Evolutionary conservation across 345 rosid species (phyloP), one percentile per base, ranked within the genome.

Genomic region (Brassica juncea): DNA sequence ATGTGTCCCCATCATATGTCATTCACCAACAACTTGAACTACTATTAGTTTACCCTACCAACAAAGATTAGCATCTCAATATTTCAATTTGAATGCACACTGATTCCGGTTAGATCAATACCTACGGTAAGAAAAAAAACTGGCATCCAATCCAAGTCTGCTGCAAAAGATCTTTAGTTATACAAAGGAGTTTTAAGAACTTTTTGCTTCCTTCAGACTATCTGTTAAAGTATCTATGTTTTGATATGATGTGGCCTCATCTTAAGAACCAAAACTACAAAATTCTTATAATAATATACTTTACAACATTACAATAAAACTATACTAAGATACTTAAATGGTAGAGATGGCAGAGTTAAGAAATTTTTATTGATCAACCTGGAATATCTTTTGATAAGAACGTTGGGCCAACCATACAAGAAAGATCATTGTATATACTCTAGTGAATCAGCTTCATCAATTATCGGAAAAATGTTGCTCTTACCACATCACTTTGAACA

Each of bases 381-480:
- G 3, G 39, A 31, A 52, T 16, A 9, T 31, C 3, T 21, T 21
- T 35, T 57, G 8, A 25, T 57, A 65, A 65, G 27, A 66, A 66
- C 52, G n/a, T 65, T 37, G 44, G 49, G 32, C 77, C 39, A 78
- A 72, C 34, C 60, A 71, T 6, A 32, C 34, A 35, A 12, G 44
- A 68, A 70, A 32, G 19, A n/a, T 5, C 21, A 27, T 25, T 42
- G 28, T 4, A 65, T 30, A 15, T 8, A 49, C 64, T 5, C n/a
- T 11, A 59, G 27, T 25, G 15, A n/a, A 67, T 72, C 60, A 79
- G 64, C 64, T 59, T 73, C 32, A 9, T 66, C 15, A 72, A 23
- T 66, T 34, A 60, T 27, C 0, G 15, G 61, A 35, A 80, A 54
- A 68, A 16, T 74, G 71, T 28, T 74, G 27, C 37, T 27, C 78